Percentiles rank a stretch among this genome's conserved stretches.
These are phyloP conservation scores for Ustanciosporium gigantosporum DNA, from an alignment of 1,284 basidiomycete species.

Conservation along the genomic window DNA sequence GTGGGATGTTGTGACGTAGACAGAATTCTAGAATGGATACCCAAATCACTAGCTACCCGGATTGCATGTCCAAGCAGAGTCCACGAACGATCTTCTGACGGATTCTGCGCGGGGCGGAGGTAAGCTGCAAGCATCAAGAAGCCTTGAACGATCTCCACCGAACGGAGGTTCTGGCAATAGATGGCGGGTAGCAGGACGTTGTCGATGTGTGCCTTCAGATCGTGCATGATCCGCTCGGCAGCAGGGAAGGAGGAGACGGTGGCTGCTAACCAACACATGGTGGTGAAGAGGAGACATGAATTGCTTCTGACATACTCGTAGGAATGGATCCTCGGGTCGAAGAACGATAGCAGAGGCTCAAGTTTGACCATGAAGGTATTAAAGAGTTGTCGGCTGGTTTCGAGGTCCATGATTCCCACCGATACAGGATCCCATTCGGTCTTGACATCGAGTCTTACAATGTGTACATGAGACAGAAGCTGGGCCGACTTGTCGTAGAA, in stretches of 20 bases:
- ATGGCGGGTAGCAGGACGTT: slow-evolving; percentile 27
- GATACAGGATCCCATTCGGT: slow-evolving; percentile 25
- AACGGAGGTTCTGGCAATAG: slow-evolving; percentile 30
- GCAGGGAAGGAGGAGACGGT: slow-evolving; percentile 17
- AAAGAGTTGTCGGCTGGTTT: slow-evolving; percentile 19
- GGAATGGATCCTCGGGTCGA: slow-evolving; percentile 26
- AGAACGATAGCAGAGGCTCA: slow-evolving; percentile 28
- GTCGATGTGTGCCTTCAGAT: slow-evolving; percentile 30
- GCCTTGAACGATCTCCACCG: slow-evolving; percentile 34
- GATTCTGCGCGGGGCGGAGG: slow-evolving; percentile 18
- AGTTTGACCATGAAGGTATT: slow-evolving; percentile 27
- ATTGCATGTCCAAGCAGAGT: slow-evolving; percentile 31
- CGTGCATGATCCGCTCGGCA: slow-evolving; percentile 13
- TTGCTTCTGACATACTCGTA: slow-evolving; percentile 26
- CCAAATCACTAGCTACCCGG: slow-evolving; percentile 25
- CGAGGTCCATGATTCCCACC: slow-evolving; percentile 16
- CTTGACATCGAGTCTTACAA: slow-evolving; percentile 15
- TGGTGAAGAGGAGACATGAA: slow-evolving; percentile 26
- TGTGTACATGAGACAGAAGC: slow-evolving; percentile 19
- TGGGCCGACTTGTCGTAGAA: slow-evolving; percentile 25
- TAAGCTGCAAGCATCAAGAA: slow-evolving; percentile 38
- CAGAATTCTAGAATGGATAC: slow-evolving; percentile 25
- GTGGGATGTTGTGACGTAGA: slow-evolving; percentile 12
- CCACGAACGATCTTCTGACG: slow-evolving; percentile 33
- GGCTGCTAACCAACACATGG: slow-evolving; percentile 34